Percentiles rank a stretch among this genome's conserved stretches.
Conservation (phyloP, 2,329 filamentous ascomycete genomes). For the Fusarium sp. region DNA sequence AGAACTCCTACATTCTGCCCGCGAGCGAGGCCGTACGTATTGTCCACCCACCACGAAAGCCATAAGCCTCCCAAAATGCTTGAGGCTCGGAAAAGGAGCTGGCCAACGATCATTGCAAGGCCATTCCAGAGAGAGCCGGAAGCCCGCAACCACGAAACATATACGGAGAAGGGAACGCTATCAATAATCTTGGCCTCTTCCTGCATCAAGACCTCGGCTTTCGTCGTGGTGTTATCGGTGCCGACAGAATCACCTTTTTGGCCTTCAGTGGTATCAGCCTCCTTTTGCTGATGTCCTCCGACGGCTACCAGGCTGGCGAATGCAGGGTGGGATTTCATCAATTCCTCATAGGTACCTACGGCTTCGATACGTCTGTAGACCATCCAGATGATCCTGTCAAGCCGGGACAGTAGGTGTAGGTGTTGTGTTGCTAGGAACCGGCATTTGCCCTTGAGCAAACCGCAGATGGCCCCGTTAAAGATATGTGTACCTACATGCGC, state of each 20-base stretch:
- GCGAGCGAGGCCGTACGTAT: not conserved
- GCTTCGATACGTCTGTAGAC: not conserved
- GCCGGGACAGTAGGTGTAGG: not conserved
- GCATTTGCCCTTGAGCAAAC: not conserved
- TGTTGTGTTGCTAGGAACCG: not conserved
- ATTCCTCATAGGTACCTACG: not conserved
- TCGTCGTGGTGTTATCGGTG: not conserved
- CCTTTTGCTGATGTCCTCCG: not conserved
- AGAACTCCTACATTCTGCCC: not conserved
- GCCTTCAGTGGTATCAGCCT: not conserved
- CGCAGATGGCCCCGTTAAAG: not conserved
- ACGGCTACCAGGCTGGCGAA: not conserved
- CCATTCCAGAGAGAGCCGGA: not conserved
- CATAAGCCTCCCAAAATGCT: not conserved
- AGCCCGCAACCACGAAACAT: not conserved
- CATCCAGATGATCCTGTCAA: not conserved
- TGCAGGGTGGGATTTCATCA: not conserved
- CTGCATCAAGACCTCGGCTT: not conserved
- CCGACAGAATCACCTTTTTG: not conserved
- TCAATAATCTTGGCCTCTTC: not conserved
- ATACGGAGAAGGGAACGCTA: not conserved
- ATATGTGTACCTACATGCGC: not conserved
- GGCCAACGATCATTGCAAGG: not conserved
- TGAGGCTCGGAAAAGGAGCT: not conserved
- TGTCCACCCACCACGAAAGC: conserved; percentile 1